phyloP scores from a whole-genome alignment of 1,284 basidiomycete genomes.

The Meira miltonrushii region DNA sequence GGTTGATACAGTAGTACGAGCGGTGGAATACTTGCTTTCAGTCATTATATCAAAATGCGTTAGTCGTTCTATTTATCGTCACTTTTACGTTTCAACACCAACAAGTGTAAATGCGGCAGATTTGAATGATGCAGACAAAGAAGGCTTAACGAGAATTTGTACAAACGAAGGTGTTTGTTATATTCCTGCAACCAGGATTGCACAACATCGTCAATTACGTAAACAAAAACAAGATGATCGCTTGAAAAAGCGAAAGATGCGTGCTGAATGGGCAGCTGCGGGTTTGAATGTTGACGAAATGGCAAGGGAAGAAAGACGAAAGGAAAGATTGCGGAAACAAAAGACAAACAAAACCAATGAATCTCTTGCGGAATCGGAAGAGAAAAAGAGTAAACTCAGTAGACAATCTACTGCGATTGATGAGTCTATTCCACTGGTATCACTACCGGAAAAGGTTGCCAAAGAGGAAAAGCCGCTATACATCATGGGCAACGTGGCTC shows the following conservation, averaged over 20 bases:
- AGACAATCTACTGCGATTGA: not conserved
- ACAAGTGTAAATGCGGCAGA: not conserved
- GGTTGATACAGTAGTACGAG: conserved; percentile 1
- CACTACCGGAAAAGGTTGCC: not conserved
- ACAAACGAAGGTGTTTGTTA: not conserved
- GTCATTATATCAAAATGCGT: not conserved
- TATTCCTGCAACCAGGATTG: not conserved
- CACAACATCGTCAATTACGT: not conserved
- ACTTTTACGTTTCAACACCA: not conserved
- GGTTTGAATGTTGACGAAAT: conserved; percentile 5
- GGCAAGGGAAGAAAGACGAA: conserved; percentile 2
- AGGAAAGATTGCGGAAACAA: not conserved
- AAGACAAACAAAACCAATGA: not conserved
- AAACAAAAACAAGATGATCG: not conserved
- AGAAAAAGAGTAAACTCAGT: not conserved
- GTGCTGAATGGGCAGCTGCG: conserved; percentile 10
- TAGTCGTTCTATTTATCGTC: not conserved
- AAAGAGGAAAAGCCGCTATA: conserved; percentile 6
- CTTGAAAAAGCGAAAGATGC: conserved; percentile 4
- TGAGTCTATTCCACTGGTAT: not conserved
- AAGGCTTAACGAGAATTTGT: not conserved
- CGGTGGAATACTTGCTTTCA: not conserved
- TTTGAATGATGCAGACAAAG: not conserved
- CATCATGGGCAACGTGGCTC: conserved; percentile 11
- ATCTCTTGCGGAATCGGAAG: not conserved